phyloP scores from a whole-genome alignment of 192 early-diverging fungal species.

The Coemansia sp. region DNA sequence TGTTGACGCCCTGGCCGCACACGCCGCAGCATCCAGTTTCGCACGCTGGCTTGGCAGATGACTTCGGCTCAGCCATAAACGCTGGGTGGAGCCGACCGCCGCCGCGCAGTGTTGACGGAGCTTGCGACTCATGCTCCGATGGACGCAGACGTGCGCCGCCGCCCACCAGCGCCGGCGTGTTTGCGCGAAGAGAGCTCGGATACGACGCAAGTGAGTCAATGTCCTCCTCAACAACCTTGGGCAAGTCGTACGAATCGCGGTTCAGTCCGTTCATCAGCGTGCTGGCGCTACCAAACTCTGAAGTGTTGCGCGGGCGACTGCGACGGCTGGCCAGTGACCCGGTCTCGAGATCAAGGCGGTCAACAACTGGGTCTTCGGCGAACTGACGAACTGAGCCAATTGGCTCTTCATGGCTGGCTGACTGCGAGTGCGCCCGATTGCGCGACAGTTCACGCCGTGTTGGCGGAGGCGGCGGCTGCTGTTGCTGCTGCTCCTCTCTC shows the following conservation, averaged over 20 bases:
- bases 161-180: constrained; percentile 35
- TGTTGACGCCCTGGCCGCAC: constrained; percentile 44
- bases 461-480: constrained; percentile 9
- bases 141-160: constrained; percentile 14
- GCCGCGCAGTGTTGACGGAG: constrained; percentile 36
- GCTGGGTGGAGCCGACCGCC: constrained; percentile 29
- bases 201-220: constrained; percentile 53
- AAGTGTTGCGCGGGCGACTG: constrained; percentile 26
- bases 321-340: constrained; percentile 49
- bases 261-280: constrained; percentile 45
- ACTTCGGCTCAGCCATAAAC: not conserved
- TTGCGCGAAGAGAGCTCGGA: constrained; percentile 23
- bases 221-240: constrained; percentile 55
- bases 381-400: constrained; percentile 10
- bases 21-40: constrained; percentile 49
- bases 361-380: constrained; percentile 39
- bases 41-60: constrained; percentile 16
- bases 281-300: constrained; percentile 51
- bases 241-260: constrained; percentile 29
- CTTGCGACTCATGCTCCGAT: not conserved
- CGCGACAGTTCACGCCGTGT: constrained; percentile 13
- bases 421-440: constrained; percentile 45
- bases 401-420: constrained; percentile 18
- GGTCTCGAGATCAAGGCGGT: constrained; percentile 42
- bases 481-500: constrained; percentile 1